Evolutionary conservation across 352 stramenopile species (phyloP), one percentile per base, ranked within the genome.

Genomic region (Phytophthora brassicae): DNA sequence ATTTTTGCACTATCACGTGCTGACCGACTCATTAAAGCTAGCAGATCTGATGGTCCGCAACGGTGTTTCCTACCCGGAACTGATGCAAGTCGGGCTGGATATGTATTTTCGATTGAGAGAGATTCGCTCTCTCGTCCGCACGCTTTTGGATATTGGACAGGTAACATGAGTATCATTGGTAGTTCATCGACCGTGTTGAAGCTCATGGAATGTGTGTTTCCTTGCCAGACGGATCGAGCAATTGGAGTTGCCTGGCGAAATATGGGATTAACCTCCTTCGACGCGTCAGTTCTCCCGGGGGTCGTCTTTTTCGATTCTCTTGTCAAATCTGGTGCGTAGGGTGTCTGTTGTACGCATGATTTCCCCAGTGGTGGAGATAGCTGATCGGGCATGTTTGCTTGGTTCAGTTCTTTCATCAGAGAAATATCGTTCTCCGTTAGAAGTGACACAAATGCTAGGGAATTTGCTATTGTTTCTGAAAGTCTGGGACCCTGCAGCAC

Each of bases 51-150:
- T 93, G 35, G 48, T 89, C 14, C 52, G 63, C 12, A 55, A 71
- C 31, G 61, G 68, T 0, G 39, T 60, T 20, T 54, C 31, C 1
- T 59, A 75, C 26, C 50, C 52, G 41, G 67, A 55, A 0, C 47
- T 91, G 17, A 68, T 83, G 47, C 82, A 91, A 69, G 54, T 86
- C 11, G 80, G 76, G 0, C 29, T 89, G 53, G 78, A 89, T 31
- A 91, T 91, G 82, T 84, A 87, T 47, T 86, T 73, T 36, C 78
- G 80, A 0, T 51, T 91, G 4, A 72, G 75, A 6, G 73, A 74
- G 3, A 75, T 80, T 45, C 60, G 56, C 22, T 41, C 73, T 17
- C 64, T 90, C 31, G 60, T 92, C 26, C 60, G 66, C 31, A 76
- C 74, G 3, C 64, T 89, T 45, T 68, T 92, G 48, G 61, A 76